Evolutionary conservation across 495 filamentous ascomycete species (phyloP).

Genomic region (Penicillium flavigenum): DNA sequence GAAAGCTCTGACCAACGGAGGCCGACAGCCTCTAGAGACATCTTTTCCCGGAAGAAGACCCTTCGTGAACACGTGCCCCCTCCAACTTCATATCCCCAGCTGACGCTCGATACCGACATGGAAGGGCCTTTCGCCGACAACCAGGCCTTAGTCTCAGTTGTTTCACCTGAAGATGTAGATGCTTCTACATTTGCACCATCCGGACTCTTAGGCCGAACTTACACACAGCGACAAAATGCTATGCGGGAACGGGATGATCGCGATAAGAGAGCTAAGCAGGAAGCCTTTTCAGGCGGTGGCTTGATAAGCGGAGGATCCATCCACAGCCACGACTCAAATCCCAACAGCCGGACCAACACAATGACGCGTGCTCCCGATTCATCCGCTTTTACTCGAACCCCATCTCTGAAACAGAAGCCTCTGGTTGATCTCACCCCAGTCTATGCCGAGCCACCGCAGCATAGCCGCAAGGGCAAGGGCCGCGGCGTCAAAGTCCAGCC

Average conservation of each 20-base stretch:
- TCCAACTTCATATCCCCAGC: constrained; percentile 44
- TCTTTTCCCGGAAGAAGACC: constrained; percentile 37
- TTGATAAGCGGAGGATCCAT: constrained; percentile 20
- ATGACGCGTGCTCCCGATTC: constrained; percentile 35
- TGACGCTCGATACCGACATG: constrained; percentile 31
- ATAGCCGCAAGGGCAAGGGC: constrained; percentile 66
- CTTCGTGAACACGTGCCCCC: constrained; percentile 45
- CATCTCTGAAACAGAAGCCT: constrained; percentile 50
- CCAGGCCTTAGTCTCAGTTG: constrained; percentile 17
- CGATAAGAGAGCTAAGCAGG: constrained; percentile 33
- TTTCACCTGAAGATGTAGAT: constrained; percentile 28
- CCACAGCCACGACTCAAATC: constrained; percentile 12
- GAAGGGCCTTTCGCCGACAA: constrained; percentile 12
- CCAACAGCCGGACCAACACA: constrained; percentile 40
- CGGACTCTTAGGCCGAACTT: constrained; percentile 62
- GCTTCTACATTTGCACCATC: constrained; percentile 52
- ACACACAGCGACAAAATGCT: constrained; percentile 58
- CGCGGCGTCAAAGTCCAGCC: constrained; percentile 63
- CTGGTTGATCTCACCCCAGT: constrained; percentile 73
- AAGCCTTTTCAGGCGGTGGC: constrained; percentile 26
- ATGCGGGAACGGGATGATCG: constrained; percentile 54
- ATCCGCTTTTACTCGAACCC: constrained; percentile 25
- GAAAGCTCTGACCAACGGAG: constrained; percentile 20
- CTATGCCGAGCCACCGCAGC: constrained; percentile 75
- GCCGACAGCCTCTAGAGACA: constrained; percentile 24